phyloP scores from a whole-genome alignment of 192 early-diverging fungal genomes.

The Neocallimastix lanati region DNA sequence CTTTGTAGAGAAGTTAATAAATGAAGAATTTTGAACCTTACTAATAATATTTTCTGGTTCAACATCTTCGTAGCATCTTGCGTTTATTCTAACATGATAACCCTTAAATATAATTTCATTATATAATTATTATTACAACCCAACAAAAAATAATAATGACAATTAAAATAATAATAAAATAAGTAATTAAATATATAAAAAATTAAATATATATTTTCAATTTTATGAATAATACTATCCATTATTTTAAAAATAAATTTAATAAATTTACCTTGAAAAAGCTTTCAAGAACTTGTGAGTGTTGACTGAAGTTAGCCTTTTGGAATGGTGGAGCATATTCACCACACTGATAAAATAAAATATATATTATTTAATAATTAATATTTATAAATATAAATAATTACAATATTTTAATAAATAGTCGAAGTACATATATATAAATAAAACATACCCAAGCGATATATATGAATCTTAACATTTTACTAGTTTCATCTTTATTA shows the following conservation, averaged over 20 bases:
- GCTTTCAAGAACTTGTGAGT: background rate
- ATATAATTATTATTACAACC: too few species aligned
- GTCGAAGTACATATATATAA: too few species aligned
- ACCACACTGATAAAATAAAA: background rate
- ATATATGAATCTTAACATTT: background rate
- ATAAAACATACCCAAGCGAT: background rate
- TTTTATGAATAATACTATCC: too few species aligned
- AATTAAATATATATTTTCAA: too few species aligned
- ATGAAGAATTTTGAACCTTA: background rate
- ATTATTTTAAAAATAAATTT: background rate
- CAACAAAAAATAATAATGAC: too few species aligned
- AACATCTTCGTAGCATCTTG: background rate
- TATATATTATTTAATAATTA: background rate
- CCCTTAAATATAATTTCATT: too few species aligned
- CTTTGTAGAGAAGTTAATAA: background rate
- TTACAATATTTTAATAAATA: too few species aligned
- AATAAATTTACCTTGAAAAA: background rate
- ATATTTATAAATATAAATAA: too few species aligned
- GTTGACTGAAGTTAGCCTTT: background rate
- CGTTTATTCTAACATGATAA: background rate
- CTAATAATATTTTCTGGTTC: background rate
- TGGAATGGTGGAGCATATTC: background rate
- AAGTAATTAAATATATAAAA: too few species aligned
- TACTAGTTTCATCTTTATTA: background rate
- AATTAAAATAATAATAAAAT: too few species aligned